Evolutionary conservation across 345 rosid genomes (phyloP).

Genomic region (Arabidopsis thaliana): TAIR10.1 NC_003070.9:17726501-17727000

Average conservation of each 20-base stretch:
- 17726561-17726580: conserved; percentile 3
- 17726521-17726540: conserved; percentile 6
- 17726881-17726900: not conserved
- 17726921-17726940: not conserved
- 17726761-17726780: conserved; percentile 22
- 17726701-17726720: conserved; percentile 92
- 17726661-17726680: conserved; percentile 55
- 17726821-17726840: conserved; percentile 53
- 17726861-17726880: not conserved
- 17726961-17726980: not conserved
- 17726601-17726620: conserved; percentile 62
- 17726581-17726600: conserved; percentile 83
- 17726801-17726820: conserved; percentile 64
- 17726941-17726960: not conserved
- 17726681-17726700: conserved; percentile 67
- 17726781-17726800: conserved; percentile 56
- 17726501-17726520: conserved; percentile 62
- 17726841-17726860: conserved; percentile 43
- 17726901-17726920: not conserved
- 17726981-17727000: too few species aligned
- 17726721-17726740: not conserved
- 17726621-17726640: conserved; percentile 51
- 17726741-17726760: not conserved
- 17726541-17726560: conserved; percentile 8
- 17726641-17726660: conserved; percentile 50